Evolutionary conservation across 23 red algal genomes (phyloP), one percentile per base, ranked within the genome.

Genomic region (Agarophyton chilense): DNA sequence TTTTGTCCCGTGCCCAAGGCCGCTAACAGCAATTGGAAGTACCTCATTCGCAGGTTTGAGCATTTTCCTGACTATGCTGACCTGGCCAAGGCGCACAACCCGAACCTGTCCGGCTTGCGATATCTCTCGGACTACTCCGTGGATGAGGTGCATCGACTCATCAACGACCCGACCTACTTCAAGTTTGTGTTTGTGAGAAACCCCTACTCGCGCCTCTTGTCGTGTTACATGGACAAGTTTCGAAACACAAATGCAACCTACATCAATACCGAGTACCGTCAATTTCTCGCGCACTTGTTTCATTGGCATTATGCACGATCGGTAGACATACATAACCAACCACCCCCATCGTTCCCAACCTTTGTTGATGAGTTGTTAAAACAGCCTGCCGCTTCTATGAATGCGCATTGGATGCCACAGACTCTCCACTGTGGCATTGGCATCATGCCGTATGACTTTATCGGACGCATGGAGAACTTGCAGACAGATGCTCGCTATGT

Each of bases 351-450:
- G 26, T 98, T 93, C 46, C 31, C 22, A 1, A 66, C 42, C 52
- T 98, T 98, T 94, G 86, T 93, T 22, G 84, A 98, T 54, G 87
- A 84, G 50, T 50, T 95, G 18, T 24, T 79, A 11, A 91, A 90
- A 52, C 68, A 81, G 29, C 43, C 77, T 38, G 77, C 72, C 21
- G 24, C 14, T 29, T 47, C 33, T 18, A 94, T 94, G 95, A 98
- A 98, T 84, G 90, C 71, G 17, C 95, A 98, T 70, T 98, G 95
- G 95, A 80, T 80, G 81, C 91, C 90, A n/a, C 95, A 98, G 63
- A 81, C 81, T 0, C 38, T 79, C 44, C 86, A 90, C 10, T 98
- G 95, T 40, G 89, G 83, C 50, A 43, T 98, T 36, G 95, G 87
- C 38, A 35, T 83, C 32, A 80, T 98, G 61, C 95, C 95, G 4